Evolutionary conservation across 768 basidiomycete species (phyloP).

Genomic region (Hortiboletus flavorubellus): DNA sequence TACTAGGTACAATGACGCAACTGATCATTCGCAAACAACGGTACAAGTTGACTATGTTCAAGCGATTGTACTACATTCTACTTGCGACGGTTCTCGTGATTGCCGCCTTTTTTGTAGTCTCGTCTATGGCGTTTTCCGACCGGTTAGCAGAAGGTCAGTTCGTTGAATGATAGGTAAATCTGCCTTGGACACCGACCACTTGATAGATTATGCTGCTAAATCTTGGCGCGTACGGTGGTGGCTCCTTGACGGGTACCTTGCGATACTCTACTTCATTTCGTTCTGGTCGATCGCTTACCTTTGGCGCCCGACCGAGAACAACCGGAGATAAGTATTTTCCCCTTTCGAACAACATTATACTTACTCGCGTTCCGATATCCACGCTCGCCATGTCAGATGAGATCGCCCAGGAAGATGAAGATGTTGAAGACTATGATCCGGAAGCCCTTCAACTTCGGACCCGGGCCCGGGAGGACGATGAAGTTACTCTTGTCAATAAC

Average conservation of each 20-base stretch:
- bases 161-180: not conserved
- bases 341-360: constrained; percentile 4
- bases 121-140: constrained; percentile 86
- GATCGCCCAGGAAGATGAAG: constrained; percentile 90
- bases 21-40: constrained; percentile 82
- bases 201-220: constrained; percentile 82
- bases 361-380: constrained; percentile 35
- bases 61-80: constrained; percentile 79
- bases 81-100: constrained; percentile 79
- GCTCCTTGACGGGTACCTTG: constrained; percentile 93
- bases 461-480: constrained; percentile 53
- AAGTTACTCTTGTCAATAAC: constrained; percentile 68
- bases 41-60: constrained; percentile 88
- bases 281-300: constrained; percentile 83
- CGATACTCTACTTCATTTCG: constrained; percentile 78
- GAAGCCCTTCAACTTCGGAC: constrained; percentile 66
- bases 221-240: constrained; percentile 94
- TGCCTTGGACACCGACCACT: not conserved
- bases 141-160: constrained; percentile 80
- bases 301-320: constrained; percentile 91
- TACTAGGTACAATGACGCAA: constrained; percentile 80
- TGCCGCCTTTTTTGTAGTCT: constrained; percentile 87
- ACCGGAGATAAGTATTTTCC: constrained; percentile 66
- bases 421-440: constrained; percentile 89
- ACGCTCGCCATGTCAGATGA: constrained; percentile 96